Evolutionary conservation across 495 filamentous ascomycete genomes (phyloP).

Genomic region (Hypoxylon fuscum): DNA sequence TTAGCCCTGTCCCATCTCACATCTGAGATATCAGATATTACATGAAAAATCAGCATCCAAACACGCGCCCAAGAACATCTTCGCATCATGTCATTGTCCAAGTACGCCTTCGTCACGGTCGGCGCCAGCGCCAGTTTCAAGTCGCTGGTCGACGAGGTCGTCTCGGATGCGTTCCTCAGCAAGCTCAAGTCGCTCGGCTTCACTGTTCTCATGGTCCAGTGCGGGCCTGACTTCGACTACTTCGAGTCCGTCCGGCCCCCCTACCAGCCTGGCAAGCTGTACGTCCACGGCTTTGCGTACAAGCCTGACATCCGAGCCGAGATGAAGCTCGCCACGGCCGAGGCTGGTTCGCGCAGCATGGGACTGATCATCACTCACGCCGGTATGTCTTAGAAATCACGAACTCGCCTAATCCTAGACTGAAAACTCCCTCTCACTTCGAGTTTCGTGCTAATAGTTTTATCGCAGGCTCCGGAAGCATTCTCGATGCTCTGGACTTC

Average conservation of each 20-base stretch:
- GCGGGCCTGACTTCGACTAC: conserved; percentile 65
- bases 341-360: conserved; percentile 4
- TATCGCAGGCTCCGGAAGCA: conserved; percentile 80
- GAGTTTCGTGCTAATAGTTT: conserved; percentile 11
- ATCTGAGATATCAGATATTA: no score
- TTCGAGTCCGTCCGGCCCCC: conserved; percentile 33
- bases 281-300: conserved; percentile 36
- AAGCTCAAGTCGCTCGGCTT: conserved; percentile 64
- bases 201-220: conserved; percentile 76
- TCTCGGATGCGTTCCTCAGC: conserved; percentile 67
- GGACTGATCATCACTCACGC: conserved; percentile 89
- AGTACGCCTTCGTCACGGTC: conserved; percentile 75
- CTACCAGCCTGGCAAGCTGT: conserved; percentile 1
- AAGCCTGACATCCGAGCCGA: conserved; percentile 4
- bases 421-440: neutral
- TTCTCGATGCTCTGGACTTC: conserved; percentile 77
- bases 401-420: neutral
- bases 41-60: no score
- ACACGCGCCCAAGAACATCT: no score
- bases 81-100: neutral
- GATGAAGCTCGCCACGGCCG: conserved; percentile 14
- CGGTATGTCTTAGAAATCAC: conserved; percentile 66
- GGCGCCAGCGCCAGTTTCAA: conserved; percentile 90
- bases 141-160: conserved; percentile 70
- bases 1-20: no score